A percentile compares a stretch with the other conserved stretches of the same genome.
Evolutionary conservation across 345 rosid genomes (phyloP).

Genomic region (Citrus medica): DNA sequence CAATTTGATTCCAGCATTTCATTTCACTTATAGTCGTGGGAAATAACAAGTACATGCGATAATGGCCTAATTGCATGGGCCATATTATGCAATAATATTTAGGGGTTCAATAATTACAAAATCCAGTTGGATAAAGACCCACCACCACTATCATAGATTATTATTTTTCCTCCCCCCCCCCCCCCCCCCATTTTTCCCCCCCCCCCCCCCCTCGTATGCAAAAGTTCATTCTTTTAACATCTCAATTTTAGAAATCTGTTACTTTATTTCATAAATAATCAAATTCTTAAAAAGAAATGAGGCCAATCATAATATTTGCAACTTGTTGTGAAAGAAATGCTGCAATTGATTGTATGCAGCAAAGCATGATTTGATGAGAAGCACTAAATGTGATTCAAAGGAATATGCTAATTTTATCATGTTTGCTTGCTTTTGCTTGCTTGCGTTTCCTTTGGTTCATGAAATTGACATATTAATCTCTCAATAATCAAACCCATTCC

Average conservation of each 20-base stretch:
- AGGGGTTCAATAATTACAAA: slow-evolving; percentile 24
- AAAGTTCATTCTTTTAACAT: not conserved
- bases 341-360: not conserved
- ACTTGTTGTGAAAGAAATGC: slow-evolving; percentile 2
- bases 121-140: slow-evolving; percentile 28
- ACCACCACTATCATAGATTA: slow-evolving; percentile 19
- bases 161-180: not conserved
- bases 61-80: slow-evolving; percentile 22
- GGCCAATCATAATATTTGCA: not conserved
- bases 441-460: not conserved
- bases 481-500: not conserved
- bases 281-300: not conserved
- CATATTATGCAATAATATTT: slow-evolving; percentile 15
- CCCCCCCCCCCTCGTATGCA: not conserved
- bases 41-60: not conserved
- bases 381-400: not conserved
- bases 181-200: no score
- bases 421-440: not conserved
- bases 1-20: not conserved
- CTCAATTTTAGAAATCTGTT: not conserved
- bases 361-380: slow-evolving; percentile 3
- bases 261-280: not conserved
- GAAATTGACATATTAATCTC: not conserved
- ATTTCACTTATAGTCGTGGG: not conserved
- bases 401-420: not conserved